Evolutionary conservation across 208 protist genomes (phyloP).

Genomic region (Trypanosoma melophagium): DNA sequence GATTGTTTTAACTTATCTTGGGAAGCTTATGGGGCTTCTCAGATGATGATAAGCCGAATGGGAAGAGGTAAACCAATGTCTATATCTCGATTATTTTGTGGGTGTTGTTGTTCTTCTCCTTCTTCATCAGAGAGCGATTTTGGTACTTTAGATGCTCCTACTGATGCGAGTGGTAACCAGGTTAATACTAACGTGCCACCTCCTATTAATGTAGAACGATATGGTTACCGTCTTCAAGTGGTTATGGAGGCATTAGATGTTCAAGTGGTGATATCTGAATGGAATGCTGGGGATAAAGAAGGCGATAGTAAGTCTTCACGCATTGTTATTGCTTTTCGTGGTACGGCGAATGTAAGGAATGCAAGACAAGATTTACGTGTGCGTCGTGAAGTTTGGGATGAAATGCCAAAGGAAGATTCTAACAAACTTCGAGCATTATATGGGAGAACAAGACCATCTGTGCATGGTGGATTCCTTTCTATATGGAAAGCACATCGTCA

Average conservation of each 20-base stretch:
- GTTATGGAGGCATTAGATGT: constrained; percentile 61
- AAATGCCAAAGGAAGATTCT: constrained; percentile 51
- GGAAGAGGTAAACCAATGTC: neutral
- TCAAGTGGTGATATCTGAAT: constrained; percentile 72
- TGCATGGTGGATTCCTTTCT: constrained; percentile 83
- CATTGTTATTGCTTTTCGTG: constrained; percentile 86
- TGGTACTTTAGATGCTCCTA: neutral
- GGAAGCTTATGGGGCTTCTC: constrained; percentile 42
- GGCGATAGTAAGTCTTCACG: constrained; percentile 66
- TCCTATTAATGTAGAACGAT: constrained; percentile 75
- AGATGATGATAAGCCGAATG: neutral
- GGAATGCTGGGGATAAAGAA: constrained; percentile 40
- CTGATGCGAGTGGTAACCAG: neutral
- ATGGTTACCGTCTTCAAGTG: constrained; percentile 70
- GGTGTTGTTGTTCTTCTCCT: neutral
- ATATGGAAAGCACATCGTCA: constrained; percentile 75
- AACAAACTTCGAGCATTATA: neutral
- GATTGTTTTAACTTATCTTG: constrained; percentile 89
- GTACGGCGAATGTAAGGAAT: constrained; percentile 82
- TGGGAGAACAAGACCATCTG: constrained; percentile 41
- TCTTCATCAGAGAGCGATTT: too few relatives aligned
- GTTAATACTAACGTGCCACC: neutral
- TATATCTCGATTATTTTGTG: neutral
- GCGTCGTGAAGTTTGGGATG: constrained; percentile 65
- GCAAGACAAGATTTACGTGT: constrained; percentile 77